Conservation (phyloP, 1,284 basidiomycete species). For the Cryptococcus sp. region DNA sequence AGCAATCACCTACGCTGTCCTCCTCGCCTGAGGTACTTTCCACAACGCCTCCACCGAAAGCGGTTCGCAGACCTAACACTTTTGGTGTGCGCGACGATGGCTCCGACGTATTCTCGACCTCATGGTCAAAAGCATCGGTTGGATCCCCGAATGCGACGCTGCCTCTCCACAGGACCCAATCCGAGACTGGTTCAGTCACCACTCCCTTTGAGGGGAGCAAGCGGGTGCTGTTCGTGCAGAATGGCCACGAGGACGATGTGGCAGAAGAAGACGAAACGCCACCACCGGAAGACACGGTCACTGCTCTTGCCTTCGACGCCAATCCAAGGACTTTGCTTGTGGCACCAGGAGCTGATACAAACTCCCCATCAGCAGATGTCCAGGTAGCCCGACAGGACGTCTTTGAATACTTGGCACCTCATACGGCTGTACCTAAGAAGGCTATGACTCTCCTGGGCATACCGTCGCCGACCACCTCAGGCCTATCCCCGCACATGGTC, state of each 20-base stretch:
- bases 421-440: background rate
- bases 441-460: background rate
- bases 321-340: background rate
- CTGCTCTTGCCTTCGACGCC: background rate
- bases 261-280: background rate
- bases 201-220: constrained; percentile 15
- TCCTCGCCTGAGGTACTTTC: background rate
- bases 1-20: constrained; percentile 1
- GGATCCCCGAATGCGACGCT: background rate
- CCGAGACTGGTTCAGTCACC: constrained; percentile 10
- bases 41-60: constrained; percentile 10
- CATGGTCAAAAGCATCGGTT: background rate
- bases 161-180: constrained; percentile 7
- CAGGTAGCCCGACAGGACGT: background rate
- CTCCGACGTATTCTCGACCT: constrained; percentile 16
- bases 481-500: background rate
- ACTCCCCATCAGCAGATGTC: too few relatives aligned
- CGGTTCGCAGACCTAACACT: constrained; percentile 30
- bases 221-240: constrained; percentile 28
- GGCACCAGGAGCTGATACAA: background rate
- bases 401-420: background rate
- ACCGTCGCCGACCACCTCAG: background rate
- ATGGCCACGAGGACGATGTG: constrained; percentile 14
- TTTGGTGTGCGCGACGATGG: constrained; percentile 43
- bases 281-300: background rate